A percentile compares a stretch with the other conserved stretches of the same genome.
These are phyloP conservation scores for Eucalyptus melliodora DNA, from an alignment of 345 rosid species.

Conservation along the genomic window DNA sequence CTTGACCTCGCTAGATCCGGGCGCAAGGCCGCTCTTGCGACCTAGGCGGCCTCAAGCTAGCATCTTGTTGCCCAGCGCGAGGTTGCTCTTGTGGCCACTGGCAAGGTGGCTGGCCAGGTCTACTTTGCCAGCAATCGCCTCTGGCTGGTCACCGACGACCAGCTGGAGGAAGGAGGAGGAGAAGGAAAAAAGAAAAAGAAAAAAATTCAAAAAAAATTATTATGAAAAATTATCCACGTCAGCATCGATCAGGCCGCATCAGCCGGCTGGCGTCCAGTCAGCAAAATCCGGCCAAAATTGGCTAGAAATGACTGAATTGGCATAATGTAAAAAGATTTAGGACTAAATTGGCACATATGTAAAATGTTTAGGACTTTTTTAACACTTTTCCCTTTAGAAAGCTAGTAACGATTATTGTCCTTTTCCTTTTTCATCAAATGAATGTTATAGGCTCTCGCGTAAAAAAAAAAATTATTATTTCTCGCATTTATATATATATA, in stretches of 20 bases:
- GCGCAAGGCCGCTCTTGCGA: accelerated
- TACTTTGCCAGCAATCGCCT: accelerated
- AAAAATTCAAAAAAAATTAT: no score
- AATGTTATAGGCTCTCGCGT: neutral
- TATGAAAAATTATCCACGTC: no score
- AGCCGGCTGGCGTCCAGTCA: accelerated
- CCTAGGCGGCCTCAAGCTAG: no score
- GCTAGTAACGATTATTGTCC: neutral
- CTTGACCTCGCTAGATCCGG: accelerated
- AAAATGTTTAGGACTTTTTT: no score
- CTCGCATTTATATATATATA: neutral
- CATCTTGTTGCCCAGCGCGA: accelerated
- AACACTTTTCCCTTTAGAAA: neutral
- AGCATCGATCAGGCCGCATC: accelerated
- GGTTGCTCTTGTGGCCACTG: accelerated
- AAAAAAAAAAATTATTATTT: neutral
- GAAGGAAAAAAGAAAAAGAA: no score
- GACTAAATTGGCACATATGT: no score
- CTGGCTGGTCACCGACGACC: accelerated
- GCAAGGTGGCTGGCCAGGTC: accelerated
- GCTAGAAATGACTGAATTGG: accelerated
- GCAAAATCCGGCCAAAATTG: accelerated
- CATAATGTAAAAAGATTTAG: accelerated
- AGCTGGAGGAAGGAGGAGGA: no score
- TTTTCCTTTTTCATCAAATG: neutral